Evolutionary conservation across 225 moss, liverwort and hornwort species (phyloP), one percentile per base, ranked within the genome.

Genomic region (Asterella californica): DNA sequence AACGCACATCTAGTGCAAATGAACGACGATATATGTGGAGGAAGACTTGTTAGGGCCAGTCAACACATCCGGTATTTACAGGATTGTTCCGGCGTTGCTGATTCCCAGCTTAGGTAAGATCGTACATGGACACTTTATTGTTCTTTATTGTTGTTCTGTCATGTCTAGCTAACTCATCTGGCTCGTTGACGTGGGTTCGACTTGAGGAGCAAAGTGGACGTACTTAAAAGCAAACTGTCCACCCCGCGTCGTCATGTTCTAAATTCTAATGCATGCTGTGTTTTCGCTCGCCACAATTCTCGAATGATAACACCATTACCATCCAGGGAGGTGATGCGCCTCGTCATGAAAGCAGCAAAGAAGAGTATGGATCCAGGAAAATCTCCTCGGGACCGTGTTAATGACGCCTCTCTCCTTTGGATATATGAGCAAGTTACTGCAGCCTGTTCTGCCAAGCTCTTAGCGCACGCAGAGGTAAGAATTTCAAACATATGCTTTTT

Each of bases 391-490:
- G 82, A 88, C 48, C 85, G 85, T 29, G 69, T 70, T 19, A 82
- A 88, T 73, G 87, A 88, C 66, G 74, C 87, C 46, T 81, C 85
- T 34, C 76, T 94, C 72, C 90, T 88, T 78, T 85, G 88, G 81
- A 89, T 94, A 70, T 90, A 91, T 78, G 94, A 96, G 81, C 90
- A 92, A 87, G 88, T 90, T 81, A 86, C 90, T 78, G 89, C 92
- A 69, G 90, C 94, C 76, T 90, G 96, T 76, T 94, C 90, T 81
- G 84, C 87, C 18, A 85, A 85, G 61, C 91, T 93, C 69, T 85
- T 88, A 75, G 84, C 89, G 75, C 83, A 90, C 80, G 88, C 90
- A 71, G 94, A 96, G 96, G 96, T 96, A 90, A 80, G 85, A 76
- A 78, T 19, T 61, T 52, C 74, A 38, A 67, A 64, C 47, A 2